phyloP scores from a whole-genome alignment of 805 yeast genomes.

The Saturnispora halmiae region DNA sequence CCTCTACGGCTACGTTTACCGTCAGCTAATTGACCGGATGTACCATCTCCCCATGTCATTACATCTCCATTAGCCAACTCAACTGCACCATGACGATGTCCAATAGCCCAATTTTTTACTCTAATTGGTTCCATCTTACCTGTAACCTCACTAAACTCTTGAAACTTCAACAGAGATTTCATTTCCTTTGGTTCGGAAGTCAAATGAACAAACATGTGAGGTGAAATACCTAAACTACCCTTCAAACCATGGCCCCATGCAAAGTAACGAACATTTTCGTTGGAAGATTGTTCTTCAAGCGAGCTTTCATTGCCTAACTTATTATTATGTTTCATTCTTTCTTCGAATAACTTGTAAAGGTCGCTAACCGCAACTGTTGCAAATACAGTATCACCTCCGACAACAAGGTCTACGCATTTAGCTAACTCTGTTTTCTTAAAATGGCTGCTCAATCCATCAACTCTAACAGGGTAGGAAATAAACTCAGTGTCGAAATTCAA shows the following conservation, averaged over 20 bases:
- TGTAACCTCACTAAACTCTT: conserved; percentile 45
- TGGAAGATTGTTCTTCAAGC: too few species aligned
- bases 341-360: conserved; percentile 30
- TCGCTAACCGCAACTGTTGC: conserved; percentile 33
- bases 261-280: too few species aligned
- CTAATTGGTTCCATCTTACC: conserved; percentile 36
- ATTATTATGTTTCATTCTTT: conserved; percentile 22
- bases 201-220: conserved; percentile 51
- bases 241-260: conserved; percentile 77
- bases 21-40: conserved; percentile 74
- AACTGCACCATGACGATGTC: conserved; percentile 56
- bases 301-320: too few species aligned
- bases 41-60: conserved; percentile 77
- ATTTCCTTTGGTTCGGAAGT: conserved; percentile 58
- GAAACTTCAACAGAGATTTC: conserved; percentile 36
- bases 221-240: conserved; percentile 81
- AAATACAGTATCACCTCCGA: conserved; percentile 61
- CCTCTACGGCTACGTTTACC: conserved; percentile 59
- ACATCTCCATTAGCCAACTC: conserved; percentile 57
- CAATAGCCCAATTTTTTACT: conserved; percentile 47
- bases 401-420: conserved; percentile 45
- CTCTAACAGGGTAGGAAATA: conserved; percentile 58
- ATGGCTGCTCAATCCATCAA: conserved; percentile 33
- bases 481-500: conserved; percentile 57
- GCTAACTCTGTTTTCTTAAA: conserved; percentile 37